Base-by-base conservation (phyloP, 2,329 filamentous ascomycete species). In the Phialophora verrucosa region DNA sequence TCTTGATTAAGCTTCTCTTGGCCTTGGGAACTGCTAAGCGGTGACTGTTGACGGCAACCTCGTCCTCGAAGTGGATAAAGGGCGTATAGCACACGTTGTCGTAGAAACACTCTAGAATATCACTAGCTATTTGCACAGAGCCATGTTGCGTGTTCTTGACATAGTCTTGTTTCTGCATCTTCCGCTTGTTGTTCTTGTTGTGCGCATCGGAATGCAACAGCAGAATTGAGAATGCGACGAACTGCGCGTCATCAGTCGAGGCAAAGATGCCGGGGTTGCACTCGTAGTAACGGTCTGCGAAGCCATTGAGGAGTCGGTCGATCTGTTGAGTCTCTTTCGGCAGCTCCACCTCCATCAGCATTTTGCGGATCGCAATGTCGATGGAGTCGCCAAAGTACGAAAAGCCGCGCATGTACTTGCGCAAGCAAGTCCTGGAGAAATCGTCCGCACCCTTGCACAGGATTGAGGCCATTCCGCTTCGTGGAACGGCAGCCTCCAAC, bases 171-270 rank as follows among this genome's bases (percentile, higher is more conserved):
- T 96, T 96, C 75, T 96, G 93, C 95, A 99, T 99, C 79, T 99
- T 99, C 78, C 95, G 87, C 81, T 98, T 98, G 81, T 98, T 98
- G 82, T 98, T 99, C 80, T 96, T 97, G 83, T 99, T 99, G 87
- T 98, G 98, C n/a, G 96, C 92, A 76, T 99, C 95, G 0, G 95
- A 98, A 74, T 99, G 95, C 38, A 99, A 83, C 72, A 99, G 97
- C 66, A 99, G 86, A 64, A 99, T 88, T 1, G 94, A 98, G 76
- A 99, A 99, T 17, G 94, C 93, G 70, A 98, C 94, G 74, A 98
- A 97, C 77, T 98, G 97, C n/a, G 95, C 93, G 79, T 97, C 92
- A 74, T 98, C 95, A 73, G 71, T 59, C 27, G 70, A 70, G 47
- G 65, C 61, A 51, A 96, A 99, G 67, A 99, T 96, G 47, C 95